A percentile compares a stretch with the other conserved stretches of the same genome.
phyloP scores from a whole-genome alignment of 257 asterid genomes.

The Salvia hispanica region DNA sequence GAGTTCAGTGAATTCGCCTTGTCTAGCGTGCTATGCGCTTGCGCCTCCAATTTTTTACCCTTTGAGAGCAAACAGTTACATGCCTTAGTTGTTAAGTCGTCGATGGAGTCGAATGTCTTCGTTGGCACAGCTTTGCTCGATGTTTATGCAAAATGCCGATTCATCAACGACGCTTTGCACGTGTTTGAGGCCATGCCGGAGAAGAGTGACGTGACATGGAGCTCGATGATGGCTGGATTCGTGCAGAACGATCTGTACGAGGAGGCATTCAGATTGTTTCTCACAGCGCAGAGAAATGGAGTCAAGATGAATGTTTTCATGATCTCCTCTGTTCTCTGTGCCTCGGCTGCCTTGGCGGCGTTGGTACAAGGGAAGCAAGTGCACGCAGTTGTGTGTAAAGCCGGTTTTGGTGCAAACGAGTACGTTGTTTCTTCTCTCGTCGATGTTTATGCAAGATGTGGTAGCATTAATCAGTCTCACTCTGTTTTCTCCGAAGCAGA shows the following conservation, averaged over 20 bases:
- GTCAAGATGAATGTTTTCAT: slow-evolving; percentile 50
- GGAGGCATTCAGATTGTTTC: slow-evolving; percentile 68
- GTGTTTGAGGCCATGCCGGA: slow-evolving; percentile 58
- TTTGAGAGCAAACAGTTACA: slow-evolving; percentile 78
- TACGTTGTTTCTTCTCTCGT: slow-evolving; percentile 68
- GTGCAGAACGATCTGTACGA: slow-evolving; percentile 72
- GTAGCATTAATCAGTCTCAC: slow-evolving; percentile 68
- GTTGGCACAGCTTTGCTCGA: slow-evolving; percentile 83
- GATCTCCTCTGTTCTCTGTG: slow-evolving; percentile 68
- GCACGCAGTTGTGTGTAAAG: slow-evolving; percentile 56
- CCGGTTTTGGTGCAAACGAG: slow-evolving; percentile 53
- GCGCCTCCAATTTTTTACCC: slow-evolving; percentile 61
- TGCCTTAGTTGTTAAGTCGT: slow-evolving; percentile 59
- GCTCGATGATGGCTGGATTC: slow-evolving; percentile 88
- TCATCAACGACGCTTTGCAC: slow-evolving; percentile 56
- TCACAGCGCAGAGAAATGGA: slow-evolving; percentile 41
- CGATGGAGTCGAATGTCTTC: slow-evolving; percentile 53
- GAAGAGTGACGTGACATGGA: slow-evolving; percentile 84
- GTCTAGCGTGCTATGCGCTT: slow-evolving; percentile 79
- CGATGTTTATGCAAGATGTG: slow-evolving; percentile 87
- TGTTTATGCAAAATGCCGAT: slow-evolving; percentile 73
- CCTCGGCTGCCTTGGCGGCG: slow-evolving; percentile 84
- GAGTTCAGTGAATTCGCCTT: slow-evolving; percentile 68
- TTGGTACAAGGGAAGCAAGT: slow-evolving; percentile 79
- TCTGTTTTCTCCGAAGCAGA: too few relatives aligned